A percentile compares a stretch with the other conserved stretches of the same genome.
These are phyloP conservation scores for Hanseniaspora jakobsenii DNA, from an alignment of 805 yeast genomes.

Conservation along the genomic window DNA sequence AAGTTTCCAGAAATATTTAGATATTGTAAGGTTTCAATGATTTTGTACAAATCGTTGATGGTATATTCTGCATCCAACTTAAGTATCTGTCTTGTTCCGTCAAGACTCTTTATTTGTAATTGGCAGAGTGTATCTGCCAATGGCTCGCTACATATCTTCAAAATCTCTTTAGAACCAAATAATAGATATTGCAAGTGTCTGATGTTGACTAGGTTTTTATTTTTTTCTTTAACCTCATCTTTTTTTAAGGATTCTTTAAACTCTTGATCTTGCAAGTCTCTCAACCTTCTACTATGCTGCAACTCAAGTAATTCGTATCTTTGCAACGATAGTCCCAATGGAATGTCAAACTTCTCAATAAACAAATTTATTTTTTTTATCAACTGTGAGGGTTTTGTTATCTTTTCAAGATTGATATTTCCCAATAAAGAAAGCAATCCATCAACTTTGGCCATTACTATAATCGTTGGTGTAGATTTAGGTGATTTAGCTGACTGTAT, in stretches of 20 bases:
- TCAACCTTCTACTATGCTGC: constrained; percentile 43
- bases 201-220: constrained; percentile 25
- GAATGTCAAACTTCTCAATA: constrained; percentile 12
- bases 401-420: neutral
- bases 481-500: neutral
- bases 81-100: constrained; percentile 25
- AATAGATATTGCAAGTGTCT: constrained; percentile 22
- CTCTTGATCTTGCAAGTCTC: constrained; percentile 55
- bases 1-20: neutral
- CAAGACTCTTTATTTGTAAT: constrained; percentile 26
- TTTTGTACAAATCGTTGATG: neutral
- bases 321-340: constrained; percentile 9
- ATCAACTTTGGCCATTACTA: constrained; percentile 13
- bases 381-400: constrained; percentile 6
- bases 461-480: neutral
- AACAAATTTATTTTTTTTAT: neutral
- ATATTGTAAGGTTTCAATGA: constrained; percentile 3
- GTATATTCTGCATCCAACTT: constrained; percentile 18
- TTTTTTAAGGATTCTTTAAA: constrained; percentile 47
- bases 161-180: constrained; percentile 17
- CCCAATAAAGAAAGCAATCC: constrained; percentile 11
- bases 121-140: constrained; percentile 18
- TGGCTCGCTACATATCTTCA: constrained; percentile 1
- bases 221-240: constrained; percentile 45
- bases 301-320: constrained; percentile 34